Conservation (phyloP, 2,329 filamentous ascomycete genomes). For the Epichloe scottii region DNA sequence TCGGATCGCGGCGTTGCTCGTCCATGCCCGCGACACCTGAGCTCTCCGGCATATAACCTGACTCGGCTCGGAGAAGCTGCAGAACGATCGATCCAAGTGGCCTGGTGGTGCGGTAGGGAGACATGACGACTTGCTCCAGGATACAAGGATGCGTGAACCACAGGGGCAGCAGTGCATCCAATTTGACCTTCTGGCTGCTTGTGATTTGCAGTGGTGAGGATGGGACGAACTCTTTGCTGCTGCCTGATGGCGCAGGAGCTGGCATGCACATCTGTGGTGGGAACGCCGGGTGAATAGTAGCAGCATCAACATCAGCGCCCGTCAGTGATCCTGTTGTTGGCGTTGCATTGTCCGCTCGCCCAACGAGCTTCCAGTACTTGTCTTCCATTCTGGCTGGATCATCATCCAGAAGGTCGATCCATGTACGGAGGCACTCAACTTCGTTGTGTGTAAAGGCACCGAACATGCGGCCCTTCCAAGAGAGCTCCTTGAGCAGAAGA, state of each 20-base stretch:
- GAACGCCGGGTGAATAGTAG: too few species aligned
- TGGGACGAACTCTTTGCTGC: too few species aligned
- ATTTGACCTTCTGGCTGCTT: background rate
- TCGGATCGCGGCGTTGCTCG: too few species aligned
- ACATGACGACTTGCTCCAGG: background rate
- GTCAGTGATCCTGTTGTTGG: too few species aligned
- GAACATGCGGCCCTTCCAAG: constrained; percentile 36
- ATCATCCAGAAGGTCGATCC: constrained; percentile 5
- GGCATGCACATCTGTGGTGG: too few species aligned
- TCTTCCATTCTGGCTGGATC: background rate
- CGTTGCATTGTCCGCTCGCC: background rate
- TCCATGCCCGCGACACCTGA: too few species aligned
- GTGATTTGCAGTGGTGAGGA: too few species aligned
- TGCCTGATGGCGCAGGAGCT: too few species aligned
- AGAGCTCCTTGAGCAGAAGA: constrained; percentile 27
- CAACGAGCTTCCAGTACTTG: background rate
- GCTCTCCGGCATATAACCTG: too few species aligned
- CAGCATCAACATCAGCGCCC: too few species aligned
- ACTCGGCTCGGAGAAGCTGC: too few species aligned
- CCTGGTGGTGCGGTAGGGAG: background rate
- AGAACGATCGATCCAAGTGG: too few species aligned
- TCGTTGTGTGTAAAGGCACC: constrained; percentile 34
- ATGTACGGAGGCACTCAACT: constrained; percentile 6
- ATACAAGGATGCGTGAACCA: constrained; percentile 1
- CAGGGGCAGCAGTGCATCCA: background rate